Percentiles rank a stretch among this genome's conserved stretches.
These are phyloP conservation scores for Trametes meyenii DNA, from an alignment of 768 basidiomycete species.

Conservation along the genomic window DNA sequence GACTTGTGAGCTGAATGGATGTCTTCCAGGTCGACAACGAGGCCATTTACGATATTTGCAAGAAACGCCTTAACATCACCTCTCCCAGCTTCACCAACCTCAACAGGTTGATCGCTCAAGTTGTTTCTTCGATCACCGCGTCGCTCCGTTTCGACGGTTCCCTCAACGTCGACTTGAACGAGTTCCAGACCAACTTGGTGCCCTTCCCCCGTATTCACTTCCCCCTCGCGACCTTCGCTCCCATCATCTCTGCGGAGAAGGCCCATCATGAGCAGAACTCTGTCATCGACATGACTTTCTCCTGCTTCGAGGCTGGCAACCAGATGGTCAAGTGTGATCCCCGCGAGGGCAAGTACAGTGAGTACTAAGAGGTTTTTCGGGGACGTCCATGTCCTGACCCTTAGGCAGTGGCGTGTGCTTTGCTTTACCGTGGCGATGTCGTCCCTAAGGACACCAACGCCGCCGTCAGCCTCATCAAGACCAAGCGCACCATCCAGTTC, in stretches of 20 bases:
- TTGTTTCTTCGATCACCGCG: slow-evolving; percentile 50
- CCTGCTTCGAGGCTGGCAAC: slow-evolving; percentile 77
- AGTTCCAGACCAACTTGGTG: slow-evolving; percentile 73
- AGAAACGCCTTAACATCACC: slow-evolving; percentile 56
- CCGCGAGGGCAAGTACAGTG: slow-evolving; percentile 77
- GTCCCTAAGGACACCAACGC: slow-evolving; percentile 80
- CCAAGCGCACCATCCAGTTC: slow-evolving; percentile 77
- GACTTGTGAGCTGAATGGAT: background rate
- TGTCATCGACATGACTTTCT: slow-evolving; percentile 69
- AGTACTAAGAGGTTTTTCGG: slow-evolving; percentile 24
- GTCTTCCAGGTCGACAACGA: slow-evolving; percentile 55
- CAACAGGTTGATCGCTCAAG: slow-evolving; percentile 69
- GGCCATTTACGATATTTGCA: slow-evolving; percentile 70
- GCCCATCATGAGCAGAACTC: slow-evolving; percentile 72
- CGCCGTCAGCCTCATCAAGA: slow-evolving; percentile 74
- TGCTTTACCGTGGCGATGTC: slow-evolving; percentile 76
- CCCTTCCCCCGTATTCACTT: slow-evolving; percentile 72
- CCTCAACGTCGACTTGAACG: slow-evolving; percentile 69
- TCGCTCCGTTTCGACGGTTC: slow-evolving; percentile 67
- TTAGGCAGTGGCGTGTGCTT: slow-evolving; percentile 59
- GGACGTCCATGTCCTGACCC: slow-evolving; percentile 7
- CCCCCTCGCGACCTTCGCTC: slow-evolving; percentile 68
- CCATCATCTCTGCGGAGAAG: slow-evolving; percentile 64
- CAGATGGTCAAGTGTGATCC: slow-evolving; percentile 85
- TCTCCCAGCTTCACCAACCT: slow-evolving; percentile 66